Percentiles rank a stretch among this genome's conserved stretches.
Evolutionary conservation across 441 rosid species (phyloP).

Genomic region (Rhodomyrtus psidioides): DNA sequence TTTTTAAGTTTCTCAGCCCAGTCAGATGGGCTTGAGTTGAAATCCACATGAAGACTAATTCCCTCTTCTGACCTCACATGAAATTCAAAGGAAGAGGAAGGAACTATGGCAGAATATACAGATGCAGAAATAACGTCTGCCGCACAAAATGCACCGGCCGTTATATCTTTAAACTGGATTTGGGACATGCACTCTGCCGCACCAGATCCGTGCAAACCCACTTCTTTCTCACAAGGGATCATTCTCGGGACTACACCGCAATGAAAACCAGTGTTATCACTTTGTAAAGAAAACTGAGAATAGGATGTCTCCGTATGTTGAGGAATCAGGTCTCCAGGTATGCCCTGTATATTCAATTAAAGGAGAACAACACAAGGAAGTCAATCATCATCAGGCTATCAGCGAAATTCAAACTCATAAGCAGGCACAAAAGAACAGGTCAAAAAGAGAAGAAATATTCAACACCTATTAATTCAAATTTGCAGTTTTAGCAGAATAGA

Average conservation of each 20-base stretch:
- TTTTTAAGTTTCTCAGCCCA: constrained; percentile 54
- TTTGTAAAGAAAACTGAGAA: constrained; percentile 20
- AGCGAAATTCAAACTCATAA: background rate
- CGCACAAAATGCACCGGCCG: constrained; percentile 18
- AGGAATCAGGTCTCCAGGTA: background rate
- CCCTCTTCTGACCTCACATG: constrained; percentile 64
- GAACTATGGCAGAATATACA: constrained; percentile 11
- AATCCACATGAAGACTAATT: constrained; percentile 73
- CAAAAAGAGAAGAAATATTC: background rate
- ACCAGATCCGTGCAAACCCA: constrained; percentile 2
- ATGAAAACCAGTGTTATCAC: constrained; percentile 15
- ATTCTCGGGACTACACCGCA: constrained; percentile 20
- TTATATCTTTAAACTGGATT: constrained; percentile 15
- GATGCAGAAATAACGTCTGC: constrained; percentile 14
- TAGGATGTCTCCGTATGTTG: constrained; percentile 10
- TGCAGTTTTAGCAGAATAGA: background rate
- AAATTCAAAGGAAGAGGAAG: constrained; percentile 61
- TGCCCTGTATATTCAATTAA: background rate
- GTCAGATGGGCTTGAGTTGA: constrained; percentile 53
- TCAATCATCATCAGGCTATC: background rate
- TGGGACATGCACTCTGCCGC: constrained; percentile 14
- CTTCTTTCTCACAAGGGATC: constrained; percentile 11
- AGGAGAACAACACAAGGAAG: background rate
- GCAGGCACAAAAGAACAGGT: background rate
- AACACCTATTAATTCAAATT: background rate